Evolutionary conservation across 495 filamentous ascomycete genomes (phyloP), one percentile per base, ranked within the genome.

Genomic region (Penicillium cosmopolitanum): DNA sequence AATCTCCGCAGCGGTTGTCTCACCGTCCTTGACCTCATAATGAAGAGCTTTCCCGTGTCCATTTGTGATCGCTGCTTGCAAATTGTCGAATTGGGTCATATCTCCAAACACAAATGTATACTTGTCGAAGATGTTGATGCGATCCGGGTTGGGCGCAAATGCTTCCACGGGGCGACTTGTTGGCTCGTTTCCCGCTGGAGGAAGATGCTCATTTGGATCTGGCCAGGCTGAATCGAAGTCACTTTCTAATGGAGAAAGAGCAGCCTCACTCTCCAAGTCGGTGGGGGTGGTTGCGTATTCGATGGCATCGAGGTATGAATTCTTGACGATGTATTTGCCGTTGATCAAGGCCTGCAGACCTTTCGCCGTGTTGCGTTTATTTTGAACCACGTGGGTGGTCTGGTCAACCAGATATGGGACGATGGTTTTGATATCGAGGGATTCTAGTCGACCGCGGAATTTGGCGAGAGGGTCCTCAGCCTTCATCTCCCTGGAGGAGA

Each of bases 51-150:
- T 98, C 12, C 95, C 95, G 58, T 87, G 85, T 0, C 91, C 95
- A 56, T 87, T 85, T 2, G 84, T 88, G 52, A 98, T 90, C 0
- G 88, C 83, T 0, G 83, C 81, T 18, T 88, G 77, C 2, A 98
- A 75, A 64, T 82, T 90, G 2, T 93, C 85, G 67, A 87, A 93
- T 65, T 98, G 96, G n/a, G 73, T 73, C 42, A 80, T 67, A 55
- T 94, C 87, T 34, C 91, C 89, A 59, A 98, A 97, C 18, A 98
- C 79, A 67, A 98, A 97, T 0, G 87, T 93, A 57, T 91, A 95
- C 18, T 89, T 91, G 28, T 91, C 85, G 60, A 98, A 97, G 9
- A 98, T 74, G 43, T 87, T 86, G 13, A 79, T 70, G 16, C 95
- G 81, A 5, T 74, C 68, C 0, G 82, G 68, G 53, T 93, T 82